These are phyloP conservation scores for Amanita rimosa DNA, from an alignment of 768 basidiomycete species.

Conservation along the genomic window DNA sequence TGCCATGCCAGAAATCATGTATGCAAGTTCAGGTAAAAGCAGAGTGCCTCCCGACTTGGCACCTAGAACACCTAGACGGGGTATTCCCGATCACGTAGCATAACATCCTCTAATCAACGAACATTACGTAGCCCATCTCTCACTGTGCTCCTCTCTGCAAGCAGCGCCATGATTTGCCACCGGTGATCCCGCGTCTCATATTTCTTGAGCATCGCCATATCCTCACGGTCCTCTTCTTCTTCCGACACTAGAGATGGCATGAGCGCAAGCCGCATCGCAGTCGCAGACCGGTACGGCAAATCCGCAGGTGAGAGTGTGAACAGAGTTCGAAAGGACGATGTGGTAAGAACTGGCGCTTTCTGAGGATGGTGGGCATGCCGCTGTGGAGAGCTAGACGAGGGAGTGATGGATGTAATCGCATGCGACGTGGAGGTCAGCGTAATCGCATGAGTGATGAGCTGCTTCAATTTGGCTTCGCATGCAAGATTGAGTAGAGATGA, in stretches of 20 bases:
- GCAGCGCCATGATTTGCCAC: constrained; percentile 70
- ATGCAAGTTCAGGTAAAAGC: constrained; percentile 61
- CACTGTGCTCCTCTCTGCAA: constrained; percentile 64
- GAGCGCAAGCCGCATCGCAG: constrained; percentile 56
- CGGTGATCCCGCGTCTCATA: constrained; percentile 56
- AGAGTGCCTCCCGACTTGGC: constrained; percentile 1
- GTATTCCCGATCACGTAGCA: not conserved
- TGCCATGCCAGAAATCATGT: constrained; percentile 53
- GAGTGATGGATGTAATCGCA: constrained; percentile 64
- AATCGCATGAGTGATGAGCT: constrained; percentile 71
- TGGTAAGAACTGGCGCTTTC: constrained; percentile 40
- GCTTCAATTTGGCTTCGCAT: constrained; percentile 77
- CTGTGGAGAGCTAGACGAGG: constrained; percentile 31
- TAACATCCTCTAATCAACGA: constrained; percentile 6
- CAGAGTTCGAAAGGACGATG: constrained; percentile 64
- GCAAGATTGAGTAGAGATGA: constrained; percentile 66
- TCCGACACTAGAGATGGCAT: constrained; percentile 15
- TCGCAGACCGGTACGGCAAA: constrained; percentile 70
- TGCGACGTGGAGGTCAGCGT: constrained; percentile 68
- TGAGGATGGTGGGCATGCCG: constrained; percentile 19
- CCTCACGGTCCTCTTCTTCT: constrained; percentile 37
- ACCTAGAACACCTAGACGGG: constrained; percentile 3
- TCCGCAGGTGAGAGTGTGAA: constrained; percentile 70
- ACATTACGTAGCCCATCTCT: constrained; percentile 33
- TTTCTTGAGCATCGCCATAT: constrained; percentile 43